These are phyloP conservation scores for Halocafeteria seosinensis DNA, from an alignment of 108 stramenopile genomes.

Conservation along the genomic window DNA sequence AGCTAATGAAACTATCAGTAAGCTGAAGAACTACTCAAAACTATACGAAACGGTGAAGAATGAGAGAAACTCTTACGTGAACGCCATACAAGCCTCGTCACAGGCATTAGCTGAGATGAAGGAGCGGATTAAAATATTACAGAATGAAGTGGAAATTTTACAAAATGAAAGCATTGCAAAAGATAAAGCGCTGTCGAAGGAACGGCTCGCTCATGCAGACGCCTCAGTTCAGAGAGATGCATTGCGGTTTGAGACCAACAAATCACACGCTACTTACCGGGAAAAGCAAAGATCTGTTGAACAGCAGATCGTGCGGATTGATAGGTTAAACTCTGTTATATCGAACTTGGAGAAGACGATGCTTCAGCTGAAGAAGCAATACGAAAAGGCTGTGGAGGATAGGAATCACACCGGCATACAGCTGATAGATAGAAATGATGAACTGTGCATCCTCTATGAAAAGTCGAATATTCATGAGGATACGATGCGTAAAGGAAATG, in stretches of 20 bases:
- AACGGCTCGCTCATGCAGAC: slow-evolving; percentile 21
- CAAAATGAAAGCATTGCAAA: slow-evolving; percentile 40
- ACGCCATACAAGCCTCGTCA: slow-evolving; percentile 31
- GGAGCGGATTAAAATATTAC: slow-evolving; percentile 46
- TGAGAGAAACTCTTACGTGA: slow-evolving; percentile 48
- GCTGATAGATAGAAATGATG: slow-evolving; percentile 48
- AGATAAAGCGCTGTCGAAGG: slow-evolving; percentile 40
- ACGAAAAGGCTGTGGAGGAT: slow-evolving; percentile 36
- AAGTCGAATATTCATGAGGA: slow-evolving; percentile 44
- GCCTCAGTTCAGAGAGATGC: slow-evolving; percentile 32
- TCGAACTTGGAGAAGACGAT: slow-evolving; percentile 39
- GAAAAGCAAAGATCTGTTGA: slow-evolving; percentile 34
- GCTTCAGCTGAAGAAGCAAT: slow-evolving; percentile 34
- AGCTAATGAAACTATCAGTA: slow-evolving; percentile 29
- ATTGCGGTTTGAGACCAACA: slow-evolving; percentile 34
- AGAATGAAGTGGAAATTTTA: slow-evolving; percentile 44
- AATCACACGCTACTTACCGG: slow-evolving; percentile 24
- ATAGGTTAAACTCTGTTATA: slow-evolving; percentile 41
- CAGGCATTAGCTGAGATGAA: slow-evolving; percentile 50
- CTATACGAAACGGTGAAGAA: slow-evolving; percentile 49
- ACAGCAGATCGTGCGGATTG: slow-evolving; percentile 46
- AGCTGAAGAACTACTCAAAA: slow-evolving; percentile 39
- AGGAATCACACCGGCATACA: slow-evolving; percentile 41
- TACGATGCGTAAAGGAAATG: slow-evolving; percentile 31
- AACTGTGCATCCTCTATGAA: slow-evolving; percentile 50